Conservation (phyloP, 1,139 yeast genomes). For the Blastobotrys raffinosifermentans region DNA sequence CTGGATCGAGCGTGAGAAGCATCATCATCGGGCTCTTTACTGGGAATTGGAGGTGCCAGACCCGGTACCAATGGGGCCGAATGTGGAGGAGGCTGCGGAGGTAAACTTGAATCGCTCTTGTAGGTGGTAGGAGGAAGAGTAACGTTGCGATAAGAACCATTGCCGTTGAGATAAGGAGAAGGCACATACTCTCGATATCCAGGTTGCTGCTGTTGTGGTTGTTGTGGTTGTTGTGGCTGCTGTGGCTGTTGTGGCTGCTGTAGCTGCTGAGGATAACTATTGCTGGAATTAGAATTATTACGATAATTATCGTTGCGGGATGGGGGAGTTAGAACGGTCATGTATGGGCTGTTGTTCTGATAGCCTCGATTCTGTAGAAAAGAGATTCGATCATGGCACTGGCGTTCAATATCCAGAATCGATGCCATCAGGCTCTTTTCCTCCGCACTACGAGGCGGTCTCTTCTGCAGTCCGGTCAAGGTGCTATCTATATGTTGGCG, state of each 20-base stretch:
- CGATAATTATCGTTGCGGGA: not conserved
- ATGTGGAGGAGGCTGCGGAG: slow-evolving; percentile 1
- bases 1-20: not conserved
- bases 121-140: too few species aligned
- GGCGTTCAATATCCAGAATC: slow-evolving; percentile 34
- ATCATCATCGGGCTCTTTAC: not conserved
- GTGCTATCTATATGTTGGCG: slow-evolving; percentile 26
- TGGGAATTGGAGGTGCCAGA: not conserved
- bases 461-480: slow-evolving; percentile 27
- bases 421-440: slow-evolving; percentile 32
- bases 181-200: too few species aligned
- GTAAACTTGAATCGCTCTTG: slow-evolving; percentile 1
- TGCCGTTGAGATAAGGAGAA: too few species aligned
- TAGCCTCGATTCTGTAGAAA: slow-evolving; percentile 21
- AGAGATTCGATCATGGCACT: slow-evolving; percentile 33
- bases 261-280: not conserved
- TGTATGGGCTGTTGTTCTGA: not conserved
- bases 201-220: not conserved
- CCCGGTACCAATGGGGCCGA: not conserved
- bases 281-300: slow-evolving; percentile 1
- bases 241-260: slow-evolving; percentile 5
- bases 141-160: too few species aligned
- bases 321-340: slow-evolving; percentile 1
- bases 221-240: slow-evolving; percentile 4
- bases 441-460: slow-evolving; percentile 27